These are phyloP conservation scores for Wickerhamomyces ciferrii DNA, from an alignment of 805 yeast genomes.

Conservation along the genomic window DNA sequence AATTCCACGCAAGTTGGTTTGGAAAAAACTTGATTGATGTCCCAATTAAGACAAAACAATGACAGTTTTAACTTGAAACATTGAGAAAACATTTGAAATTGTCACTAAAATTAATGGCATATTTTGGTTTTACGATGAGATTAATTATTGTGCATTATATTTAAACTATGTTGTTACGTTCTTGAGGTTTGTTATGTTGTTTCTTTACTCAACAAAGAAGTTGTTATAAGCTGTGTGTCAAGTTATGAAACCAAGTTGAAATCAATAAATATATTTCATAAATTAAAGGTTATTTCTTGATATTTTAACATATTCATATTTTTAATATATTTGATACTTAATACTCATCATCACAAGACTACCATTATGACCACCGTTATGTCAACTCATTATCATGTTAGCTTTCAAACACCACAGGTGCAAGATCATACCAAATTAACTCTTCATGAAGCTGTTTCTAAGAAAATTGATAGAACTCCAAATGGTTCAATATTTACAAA, in stretches of 20 bases:
- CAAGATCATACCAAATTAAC: conserved; percentile 11
- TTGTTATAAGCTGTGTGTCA: background rate
- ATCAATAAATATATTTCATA: background rate
- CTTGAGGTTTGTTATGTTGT: background rate
- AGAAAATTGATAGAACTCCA: conserved; percentile 44
- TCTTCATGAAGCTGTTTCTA: conserved; percentile 37
- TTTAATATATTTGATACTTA: no score
- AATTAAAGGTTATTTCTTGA: background rate
- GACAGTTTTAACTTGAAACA: conserved; percentile 3
- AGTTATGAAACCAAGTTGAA: background rate
- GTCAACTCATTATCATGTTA: background rate
- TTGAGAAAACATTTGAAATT: background rate
- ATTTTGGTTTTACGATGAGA: no score
- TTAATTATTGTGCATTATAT: no score
- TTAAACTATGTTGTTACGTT: no score
- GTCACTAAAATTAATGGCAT: no score
- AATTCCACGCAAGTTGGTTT: no score
- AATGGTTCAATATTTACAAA: conserved; percentile 46
- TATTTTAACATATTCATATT: no score
- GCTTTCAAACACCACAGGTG: background rate
- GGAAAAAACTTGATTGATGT: background rate
- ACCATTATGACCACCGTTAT: background rate
- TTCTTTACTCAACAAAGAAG: background rate
- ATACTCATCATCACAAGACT: no score
- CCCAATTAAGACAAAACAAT: conserved; percentile 20